phyloP scores from a whole-genome alignment of 305 asterid genomes.

The Striga hermonthica region DNA sequence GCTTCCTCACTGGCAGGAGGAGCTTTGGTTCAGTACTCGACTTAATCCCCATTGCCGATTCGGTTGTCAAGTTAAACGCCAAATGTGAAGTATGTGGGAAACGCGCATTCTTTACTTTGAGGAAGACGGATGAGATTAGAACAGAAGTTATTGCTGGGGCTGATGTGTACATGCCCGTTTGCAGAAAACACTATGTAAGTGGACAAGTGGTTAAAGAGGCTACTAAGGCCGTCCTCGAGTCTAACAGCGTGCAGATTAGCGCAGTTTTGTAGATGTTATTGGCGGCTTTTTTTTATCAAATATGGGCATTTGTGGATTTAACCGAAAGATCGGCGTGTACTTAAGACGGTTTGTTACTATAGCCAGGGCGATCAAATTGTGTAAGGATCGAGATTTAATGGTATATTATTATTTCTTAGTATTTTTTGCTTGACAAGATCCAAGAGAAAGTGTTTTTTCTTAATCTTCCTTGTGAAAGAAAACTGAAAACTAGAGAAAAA shows the following conservation, averaged over 20 bases:
- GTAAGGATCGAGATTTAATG: background rate
- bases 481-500: too few relatives aligned
- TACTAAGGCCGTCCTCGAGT: conserved; percentile 52
- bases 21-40: conserved; percentile 84
- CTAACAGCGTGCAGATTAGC: conserved; percentile 41
- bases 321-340: background rate
- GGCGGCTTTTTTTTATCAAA: too few relatives aligned
- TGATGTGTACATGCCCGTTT: conserved; percentile 85
- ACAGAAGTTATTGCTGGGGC: conserved; percentile 81
- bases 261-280: conserved; percentile 30
- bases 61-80: conserved; percentile 75
- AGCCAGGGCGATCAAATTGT: background rate
- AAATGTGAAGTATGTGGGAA: conserved; percentile 77
- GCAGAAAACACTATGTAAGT: conserved; percentile 78
- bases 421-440: background rate
- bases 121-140: conserved; percentile 72
- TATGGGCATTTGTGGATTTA: too few relatives aligned
- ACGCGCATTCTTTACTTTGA: conserved; percentile 66
- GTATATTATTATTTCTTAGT: background rate
- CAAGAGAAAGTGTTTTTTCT: background rate
- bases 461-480: too few relatives aligned
- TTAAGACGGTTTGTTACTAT: background rate
- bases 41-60: conserved; percentile 76
- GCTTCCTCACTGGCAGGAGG: conserved; percentile 46
- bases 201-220: conserved; percentile 85